Base-by-base conservation (phyloP, 306 rosid species). In the Macrotyloma uniflorum region DNA sequence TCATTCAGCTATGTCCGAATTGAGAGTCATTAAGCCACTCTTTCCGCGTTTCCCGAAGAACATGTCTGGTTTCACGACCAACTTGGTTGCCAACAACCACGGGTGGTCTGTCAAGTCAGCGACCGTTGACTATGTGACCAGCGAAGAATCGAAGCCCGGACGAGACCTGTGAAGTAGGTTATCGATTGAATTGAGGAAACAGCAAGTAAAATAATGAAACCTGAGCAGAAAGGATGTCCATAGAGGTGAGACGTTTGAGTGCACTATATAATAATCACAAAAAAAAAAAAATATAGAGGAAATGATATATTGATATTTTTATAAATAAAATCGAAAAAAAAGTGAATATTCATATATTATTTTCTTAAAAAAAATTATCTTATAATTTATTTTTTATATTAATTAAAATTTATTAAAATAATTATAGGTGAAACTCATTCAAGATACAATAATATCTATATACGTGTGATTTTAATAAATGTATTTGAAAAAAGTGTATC, bases 51-150 rank as follows among this genome's bases (percentile, higher is more conserved):
- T 92, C 46, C 97, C 97, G 26, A 92, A 92, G 55, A 92, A 64
- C 97, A 92, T 92, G 73, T 90, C 97, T 4, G 97, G 96, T 77
- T 90, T 92, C 71, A 90, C 97, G 18, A 90, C 97, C 65, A 93
- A 74, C 59, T 73, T 79, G 19, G 91, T 89, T 23, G 97, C 86
- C 1, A 93, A 90, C 64, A 93, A 81, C 97, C 97, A 93, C 24
- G 91, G 85, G 8, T 78, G 69, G 83, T 90, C 86, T 6, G 88
- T 87, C 80, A 93, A 78, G 73, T 89, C 97, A 3, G 85, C 1
- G 45, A 90, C 92, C 0, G 97, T 90, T 11, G 87, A 84, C 43
- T 90, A 78, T 5, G 90, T 87, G 72, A 93, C 92, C 95, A 88
- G 7, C 16, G 32, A 35, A 55, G 38, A 18, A 73, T 54, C 32